These are phyloP conservation scores for Corchorus capsularis DNA, from an alignment of 345 rosid genomes.

Conservation along the genomic window DNA sequence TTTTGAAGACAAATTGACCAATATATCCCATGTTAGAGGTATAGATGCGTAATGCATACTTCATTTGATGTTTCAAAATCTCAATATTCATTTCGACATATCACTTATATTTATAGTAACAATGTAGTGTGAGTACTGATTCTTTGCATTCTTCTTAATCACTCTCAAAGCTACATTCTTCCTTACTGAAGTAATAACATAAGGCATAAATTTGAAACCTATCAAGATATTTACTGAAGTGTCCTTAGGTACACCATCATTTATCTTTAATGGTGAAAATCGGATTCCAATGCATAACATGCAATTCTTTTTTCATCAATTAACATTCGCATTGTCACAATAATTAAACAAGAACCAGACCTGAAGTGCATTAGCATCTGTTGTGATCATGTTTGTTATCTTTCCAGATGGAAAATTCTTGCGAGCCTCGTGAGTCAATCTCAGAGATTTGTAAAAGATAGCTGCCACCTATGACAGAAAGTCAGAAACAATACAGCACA, in stretches of 20 bases:
- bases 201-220: neutral
- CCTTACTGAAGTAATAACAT: neutral
- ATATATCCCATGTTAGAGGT: neutral
- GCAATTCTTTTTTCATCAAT: neutral
- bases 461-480: constrained; percentile 74
- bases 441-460: constrained; percentile 80
- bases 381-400: constrained; percentile 93
- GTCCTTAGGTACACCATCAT: neutral
- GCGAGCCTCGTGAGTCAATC: constrained; percentile 86
- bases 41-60: neutral
- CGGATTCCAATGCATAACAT: neutral
- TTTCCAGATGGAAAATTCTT: constrained; percentile 85
- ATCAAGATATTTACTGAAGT: neutral
- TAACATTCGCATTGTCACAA: neutral
- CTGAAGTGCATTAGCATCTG: constrained; percentile 93
- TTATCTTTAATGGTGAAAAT: neutral
- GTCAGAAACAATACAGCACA: constrained; percentile 12
- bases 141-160: neutral
- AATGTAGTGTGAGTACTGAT: neutral
- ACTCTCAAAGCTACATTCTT: neutral
- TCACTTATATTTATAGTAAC: neutral
- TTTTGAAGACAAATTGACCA: neutral
- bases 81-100: neutral
- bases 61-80: neutral
- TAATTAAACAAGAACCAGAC: constrained; percentile 31